Percentiles rank a stretch among this genome's conserved stretches.
Conservation (phyloP, 2,329 filamentous ascomycete genomes). For the Aspergillus tamarii region DNA sequence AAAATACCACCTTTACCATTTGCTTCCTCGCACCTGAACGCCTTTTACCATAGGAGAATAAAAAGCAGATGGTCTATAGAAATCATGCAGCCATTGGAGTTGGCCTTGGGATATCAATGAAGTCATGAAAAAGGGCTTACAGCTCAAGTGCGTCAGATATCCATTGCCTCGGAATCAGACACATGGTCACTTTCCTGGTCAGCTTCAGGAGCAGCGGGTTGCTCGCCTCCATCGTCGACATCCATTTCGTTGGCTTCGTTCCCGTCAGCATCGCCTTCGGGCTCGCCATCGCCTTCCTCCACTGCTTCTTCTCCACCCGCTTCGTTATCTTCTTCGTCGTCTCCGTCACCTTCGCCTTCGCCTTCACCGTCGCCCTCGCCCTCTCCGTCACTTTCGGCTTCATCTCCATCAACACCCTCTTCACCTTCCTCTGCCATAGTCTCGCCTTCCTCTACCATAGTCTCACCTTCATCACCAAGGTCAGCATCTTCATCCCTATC, state of each 20-base stretch:
- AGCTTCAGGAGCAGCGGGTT: constrained; percentile 11
- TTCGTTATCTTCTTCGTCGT: constrained; percentile 21
- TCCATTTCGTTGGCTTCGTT: constrained; percentile 16
- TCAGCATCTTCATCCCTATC: constrained; percentile 22
- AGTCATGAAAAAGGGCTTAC: background rate
- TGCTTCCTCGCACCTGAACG: background rate
- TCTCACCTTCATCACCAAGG: constrained; percentile 18
- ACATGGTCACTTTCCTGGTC: constrained; percentile 23
- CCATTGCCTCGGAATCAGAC: constrained; percentile 18
- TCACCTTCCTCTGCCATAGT: constrained; percentile 16
- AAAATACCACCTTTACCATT: background rate
- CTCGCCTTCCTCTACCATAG: constrained; percentile 16
- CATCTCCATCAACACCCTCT: constrained; percentile 12
- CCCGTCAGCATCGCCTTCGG: constrained; percentile 11
- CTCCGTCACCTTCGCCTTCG: constrained; percentile 13
- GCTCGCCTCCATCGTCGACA: constrained; percentile 11
- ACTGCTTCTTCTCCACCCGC: constrained; percentile 19
- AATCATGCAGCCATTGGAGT: background rate
- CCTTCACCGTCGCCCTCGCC: constrained; percentile 20
- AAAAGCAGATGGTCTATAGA: background rate
- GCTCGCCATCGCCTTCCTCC: constrained; percentile 11
- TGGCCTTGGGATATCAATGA: background rate
- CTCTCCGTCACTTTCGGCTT: constrained; percentile 11
- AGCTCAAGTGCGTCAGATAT: background rate
- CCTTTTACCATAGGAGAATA: background rate